phyloP scores from a whole-genome alignment of 305 asterid species.

The Fraxinus latifolia region DNA sequence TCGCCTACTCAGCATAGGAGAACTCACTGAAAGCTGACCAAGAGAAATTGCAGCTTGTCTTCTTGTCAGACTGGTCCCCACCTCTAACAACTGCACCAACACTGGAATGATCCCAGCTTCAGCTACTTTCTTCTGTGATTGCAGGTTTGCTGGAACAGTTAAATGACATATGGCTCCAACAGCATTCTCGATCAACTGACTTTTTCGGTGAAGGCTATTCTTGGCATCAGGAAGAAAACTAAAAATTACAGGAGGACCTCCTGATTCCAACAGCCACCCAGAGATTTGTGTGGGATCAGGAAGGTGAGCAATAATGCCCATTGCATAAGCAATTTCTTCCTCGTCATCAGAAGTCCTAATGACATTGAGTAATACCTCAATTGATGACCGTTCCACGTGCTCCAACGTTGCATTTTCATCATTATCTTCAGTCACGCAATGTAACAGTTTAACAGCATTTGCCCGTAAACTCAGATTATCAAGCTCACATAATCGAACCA shows the following conservation, averaged over 20 bases:
- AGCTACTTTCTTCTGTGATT: slow-evolving; percentile 49
- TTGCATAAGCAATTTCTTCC: slow-evolving; percentile 50
- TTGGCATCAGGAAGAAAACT: slow-evolving; percentile 27
- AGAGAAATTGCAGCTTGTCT: slow-evolving; percentile 46
- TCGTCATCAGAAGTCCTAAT: slow-evolving; percentile 36
- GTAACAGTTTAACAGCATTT: slow-evolving; percentile 47
- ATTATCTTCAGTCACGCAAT: slow-evolving; percentile 41
- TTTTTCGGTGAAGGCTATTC: slow-evolving; percentile 27
- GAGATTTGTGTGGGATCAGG: slow-evolving; percentile 43
- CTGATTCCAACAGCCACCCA: slow-evolving; percentile 53
- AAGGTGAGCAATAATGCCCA: slow-evolving; percentile 57
- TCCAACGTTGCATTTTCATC: slow-evolving; percentile 34
- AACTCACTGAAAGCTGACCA: slow-evolving; percentile 48
- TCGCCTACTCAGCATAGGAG: slow-evolving; percentile 38
- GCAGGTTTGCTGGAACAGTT: slow-evolving; percentile 35
- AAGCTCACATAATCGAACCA: slow-evolving; percentile 46
- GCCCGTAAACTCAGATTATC: slow-evolving; percentile 42
- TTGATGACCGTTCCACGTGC: slow-evolving; percentile 39
- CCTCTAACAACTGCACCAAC: slow-evolving; percentile 48
- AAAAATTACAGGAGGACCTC: slow-evolving; percentile 34
- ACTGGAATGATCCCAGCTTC: slow-evolving; percentile 45
- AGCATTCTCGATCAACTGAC: slow-evolving; percentile 45
- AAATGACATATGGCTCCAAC: slow-evolving; percentile 55
- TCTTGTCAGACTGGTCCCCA: slow-evolving; percentile 42
- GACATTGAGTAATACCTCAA: slow-evolving; percentile 43